Evolutionary conservation across 768 basidiomycete genomes (phyloP), one percentile per base, ranked within the genome.

Genomic region (Phylloporus arenicola): DNA sequence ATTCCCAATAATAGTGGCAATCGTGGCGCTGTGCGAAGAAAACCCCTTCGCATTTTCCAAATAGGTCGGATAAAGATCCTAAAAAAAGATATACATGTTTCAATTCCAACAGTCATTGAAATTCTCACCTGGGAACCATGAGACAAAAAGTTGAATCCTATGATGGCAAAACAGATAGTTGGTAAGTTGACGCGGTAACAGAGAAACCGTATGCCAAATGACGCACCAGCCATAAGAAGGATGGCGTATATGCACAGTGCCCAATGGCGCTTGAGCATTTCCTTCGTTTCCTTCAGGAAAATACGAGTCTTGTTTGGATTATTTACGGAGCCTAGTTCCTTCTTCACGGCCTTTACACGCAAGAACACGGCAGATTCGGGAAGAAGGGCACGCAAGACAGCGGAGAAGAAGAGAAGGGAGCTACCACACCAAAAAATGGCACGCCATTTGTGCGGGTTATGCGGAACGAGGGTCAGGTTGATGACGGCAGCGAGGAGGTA

Each of bases 201-300:
- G 31, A 19, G 2, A 11, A 13, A 17, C 22, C 22, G 6, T 1
- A 13, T 11, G 16, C 1, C 6, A 31, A 55, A 51, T 11, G 13
- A 64, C 64, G 40, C 34, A 72, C 72, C 73, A 5, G 86, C 83
- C 87, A 92, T 89, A 51, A 93, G 76, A 31, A 92, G 69, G 22
- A 93, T 74, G 7, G 88, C 86, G 59, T 93, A 94, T 50, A 93
- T 80, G 62, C 87, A 90, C 38, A 87, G 63, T 22, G 80, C 45
- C 92, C 92, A 95, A 64, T 96, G 89, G 1, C 64, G 68, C 71
- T 81, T 89, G 34, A 95, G 70, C 90, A 94, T 95, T 45, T 70
- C 71, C 56, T 78, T 75, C 0, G 81, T 80, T 68, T 93, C 89
- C 51, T 64, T 74, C 3, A 93, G 31, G 75, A 96, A 96, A 4